Base-by-base conservation (phyloP, 805 yeast species). In the Suhomyces sp. region DNA sequence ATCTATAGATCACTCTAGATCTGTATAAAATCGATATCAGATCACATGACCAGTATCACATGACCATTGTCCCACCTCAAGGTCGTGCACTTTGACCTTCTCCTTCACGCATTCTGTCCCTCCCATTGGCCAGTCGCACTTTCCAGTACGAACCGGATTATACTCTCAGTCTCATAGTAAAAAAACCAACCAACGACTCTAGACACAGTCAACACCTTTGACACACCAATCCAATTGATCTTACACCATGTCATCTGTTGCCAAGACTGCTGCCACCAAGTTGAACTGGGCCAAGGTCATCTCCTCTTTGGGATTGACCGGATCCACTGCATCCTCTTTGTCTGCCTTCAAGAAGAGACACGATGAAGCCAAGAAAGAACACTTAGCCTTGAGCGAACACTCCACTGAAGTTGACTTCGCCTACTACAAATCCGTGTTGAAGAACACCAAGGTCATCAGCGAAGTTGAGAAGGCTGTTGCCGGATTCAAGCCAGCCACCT, bases 321-420 rank as follows among this genome's bases (percentile, higher is more conserved):
- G 98, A 45, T 70, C 81, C 59, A 93, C 98, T 44, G 95, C 96
- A 42, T 60, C 85, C 35, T 79, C 95, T 28, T 74, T 93, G 63
- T 79, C 93, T 35, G 77, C 95, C 19, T 93, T 93, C 83, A 90
- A 90, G 72, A 91, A 93, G 86, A 87, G 98, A 79, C 83, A 88
- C 68, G 98, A 93, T 59, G 98, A 93, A 65, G 98, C 98, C 52
- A 84, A 88, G 74, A 83, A 87, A 72, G 77, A 76, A 55, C 71
- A 86, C 53, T 69, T 74, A 51, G 83, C 80, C 46, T 74, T 91
- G 52, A 72, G 79, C 60, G 70, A 74, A 48, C 91, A 87, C 69
- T 68, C 88, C 45, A 74, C 87, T 39, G 71, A 70, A 25, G 88
- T 93, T 46, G 96, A 91, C 68, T 91, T 90, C 50, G 66, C 72